Conservation (phyloP, 768 basidiomycete species). For the Mycena vulgaris region DNA sequence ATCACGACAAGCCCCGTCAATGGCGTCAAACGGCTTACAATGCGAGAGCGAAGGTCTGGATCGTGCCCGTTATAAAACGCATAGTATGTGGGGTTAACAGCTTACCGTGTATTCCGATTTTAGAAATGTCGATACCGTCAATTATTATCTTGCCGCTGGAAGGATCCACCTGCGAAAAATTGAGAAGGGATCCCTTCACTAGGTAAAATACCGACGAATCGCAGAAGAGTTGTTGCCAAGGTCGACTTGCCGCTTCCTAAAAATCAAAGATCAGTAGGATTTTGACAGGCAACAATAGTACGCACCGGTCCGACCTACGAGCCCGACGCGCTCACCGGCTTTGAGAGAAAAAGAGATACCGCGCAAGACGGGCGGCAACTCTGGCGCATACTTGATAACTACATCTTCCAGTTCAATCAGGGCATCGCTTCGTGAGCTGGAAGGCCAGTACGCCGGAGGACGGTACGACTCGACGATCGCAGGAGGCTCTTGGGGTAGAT, state of each 20-base stretch:
- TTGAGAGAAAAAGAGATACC: conserved; percentile 82
- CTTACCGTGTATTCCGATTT: conserved; percentile 62
- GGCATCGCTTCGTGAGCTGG: conserved; percentile 68
- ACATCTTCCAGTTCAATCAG: conserved; percentile 83
- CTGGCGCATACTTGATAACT: conserved; percentile 86
- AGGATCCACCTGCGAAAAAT: conserved; percentile 49
- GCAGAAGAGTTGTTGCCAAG: conserved; percentile 57
- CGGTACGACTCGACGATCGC: conserved; percentile 79
- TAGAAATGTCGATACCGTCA: conserved; percentile 64
- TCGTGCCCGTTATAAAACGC: not conserved
- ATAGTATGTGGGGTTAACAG: not conserved
- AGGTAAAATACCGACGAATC: conserved; percentile 49
- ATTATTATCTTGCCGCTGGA: conserved; percentile 55
- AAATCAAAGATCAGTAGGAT: not conserved
- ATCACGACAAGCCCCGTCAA: not conserved
- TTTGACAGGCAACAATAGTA: not conserved
- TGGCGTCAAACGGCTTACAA: conserved; percentile 5
- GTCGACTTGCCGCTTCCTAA: conserved; percentile 47
- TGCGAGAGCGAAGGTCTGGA: conserved; percentile 33
- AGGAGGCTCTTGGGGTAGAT: conserved; percentile 90
- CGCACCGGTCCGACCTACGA: conserved; percentile 74
- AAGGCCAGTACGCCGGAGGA: conserved; percentile 95
- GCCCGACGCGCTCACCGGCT: conserved; percentile 82
- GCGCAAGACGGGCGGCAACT: conserved; percentile 86
- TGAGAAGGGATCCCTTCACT: not conserved